Evolutionary conservation across 192 early-diverging fungal species (phyloP).

Genomic region (Polychytrium aggregatum): DNA sequence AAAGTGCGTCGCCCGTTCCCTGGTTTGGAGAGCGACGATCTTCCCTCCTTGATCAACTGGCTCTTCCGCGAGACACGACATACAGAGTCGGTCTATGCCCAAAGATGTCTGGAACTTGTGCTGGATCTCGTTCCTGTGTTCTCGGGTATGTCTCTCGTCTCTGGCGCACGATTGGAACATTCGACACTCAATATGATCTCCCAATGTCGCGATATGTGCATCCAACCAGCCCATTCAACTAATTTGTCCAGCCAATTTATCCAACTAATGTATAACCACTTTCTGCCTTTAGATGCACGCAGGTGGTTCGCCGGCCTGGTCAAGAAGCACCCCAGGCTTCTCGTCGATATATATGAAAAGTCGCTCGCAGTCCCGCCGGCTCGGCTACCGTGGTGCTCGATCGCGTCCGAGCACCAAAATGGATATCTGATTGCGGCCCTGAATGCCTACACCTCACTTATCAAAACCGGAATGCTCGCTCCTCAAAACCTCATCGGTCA

Average conservation of each 20-base stretch:
- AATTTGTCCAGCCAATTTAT: too few relatives aligned
- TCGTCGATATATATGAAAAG: slow-evolving; percentile 5
- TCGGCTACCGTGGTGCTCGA: slow-evolving; percentile 5
- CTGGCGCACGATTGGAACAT: too few relatives aligned
- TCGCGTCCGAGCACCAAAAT: slow-evolving; percentile 8
- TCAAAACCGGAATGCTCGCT: slow-evolving; percentile 11
- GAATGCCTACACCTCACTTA: slow-evolving; percentile 24
- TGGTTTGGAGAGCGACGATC: slow-evolving; percentile 24
- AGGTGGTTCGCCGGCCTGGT: background rate
- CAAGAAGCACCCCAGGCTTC: background rate
- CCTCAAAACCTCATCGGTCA: too few relatives aligned
- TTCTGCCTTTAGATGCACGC: slow-evolving; percentile 7
- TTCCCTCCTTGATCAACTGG: slow-evolving; percentile 44
- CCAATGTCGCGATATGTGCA: too few relatives aligned
- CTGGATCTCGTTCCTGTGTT: slow-evolving; percentile 31
- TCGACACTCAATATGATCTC: too few relatives aligned
- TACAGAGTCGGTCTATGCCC: slow-evolving; percentile 46
- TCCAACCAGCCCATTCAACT: too few relatives aligned
- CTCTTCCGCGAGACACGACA: slow-evolving; percentile 40
- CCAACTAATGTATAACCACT: too few relatives aligned
- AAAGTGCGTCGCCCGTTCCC: slow-evolving; percentile 32
- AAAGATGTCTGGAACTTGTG: slow-evolving; percentile 50
- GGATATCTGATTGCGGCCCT: slow-evolving; percentile 10
- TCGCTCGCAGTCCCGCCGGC: background rate
- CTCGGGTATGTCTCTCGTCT: background rate